These are phyloP conservation scores for Rhizophora mangle DNA, from an alignment of 345 rosid genomes.

Conservation along the genomic window DNA sequence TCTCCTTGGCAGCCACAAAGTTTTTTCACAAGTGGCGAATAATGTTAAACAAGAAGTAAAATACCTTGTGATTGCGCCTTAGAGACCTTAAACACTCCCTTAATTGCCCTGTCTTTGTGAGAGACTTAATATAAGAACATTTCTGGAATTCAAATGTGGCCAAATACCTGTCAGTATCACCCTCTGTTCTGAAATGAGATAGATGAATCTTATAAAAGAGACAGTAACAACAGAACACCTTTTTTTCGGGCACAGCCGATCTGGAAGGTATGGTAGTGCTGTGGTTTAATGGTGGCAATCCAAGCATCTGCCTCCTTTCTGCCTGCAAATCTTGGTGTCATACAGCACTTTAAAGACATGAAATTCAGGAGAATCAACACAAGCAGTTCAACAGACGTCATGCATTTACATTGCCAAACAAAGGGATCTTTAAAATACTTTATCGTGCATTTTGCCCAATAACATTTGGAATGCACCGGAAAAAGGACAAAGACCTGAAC, in stretches of 20 bases:
- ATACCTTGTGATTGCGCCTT: constrained; percentile 54
- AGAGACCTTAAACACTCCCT: constrained; percentile 69
- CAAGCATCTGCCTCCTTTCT: constrained; percentile 56
- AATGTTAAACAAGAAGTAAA: not conserved
- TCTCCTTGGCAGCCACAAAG: not conserved
- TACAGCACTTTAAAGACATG: not conserved
- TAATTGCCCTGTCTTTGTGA: constrained; percentile 48
- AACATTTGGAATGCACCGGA: too few relatives aligned
- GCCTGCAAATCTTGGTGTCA: constrained; percentile 27
- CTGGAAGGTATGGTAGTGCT: constrained; percentile 17
- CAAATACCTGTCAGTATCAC: constrained; percentile 6
- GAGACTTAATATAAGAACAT: constrained; percentile 8
- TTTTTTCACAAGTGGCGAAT: not conserved
- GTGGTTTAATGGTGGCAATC: constrained; percentile 33
- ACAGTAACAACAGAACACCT: constrained; percentile 24
- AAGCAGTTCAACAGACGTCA: not conserved
- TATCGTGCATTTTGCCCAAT: not conserved
- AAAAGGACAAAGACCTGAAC: not conserved
- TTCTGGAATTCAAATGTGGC: constrained; percentile 35
- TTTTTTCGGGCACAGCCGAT: constrained; percentile 18
- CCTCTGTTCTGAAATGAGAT: constrained; percentile 2
- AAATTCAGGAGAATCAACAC: not conserved
- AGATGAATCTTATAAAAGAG: not conserved
- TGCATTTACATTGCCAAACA: not conserved
- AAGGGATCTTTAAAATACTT: not conserved